phyloP scores from a whole-genome alignment of 148 eudicot species.

The Diospyros lotus region DNA sequence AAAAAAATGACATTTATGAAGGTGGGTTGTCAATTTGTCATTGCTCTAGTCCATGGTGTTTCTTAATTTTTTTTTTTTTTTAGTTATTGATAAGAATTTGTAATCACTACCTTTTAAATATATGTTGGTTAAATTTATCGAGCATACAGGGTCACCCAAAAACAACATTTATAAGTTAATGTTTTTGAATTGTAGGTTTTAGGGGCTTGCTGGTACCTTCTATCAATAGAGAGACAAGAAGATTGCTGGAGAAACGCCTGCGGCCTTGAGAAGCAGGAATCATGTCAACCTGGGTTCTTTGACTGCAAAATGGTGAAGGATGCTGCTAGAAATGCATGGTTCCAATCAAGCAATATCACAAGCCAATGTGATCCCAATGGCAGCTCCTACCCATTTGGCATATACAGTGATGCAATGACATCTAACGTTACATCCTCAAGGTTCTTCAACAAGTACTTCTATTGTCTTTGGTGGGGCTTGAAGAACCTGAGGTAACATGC shows the following conservation, averaged over 20 bases:
- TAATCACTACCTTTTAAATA: no score
- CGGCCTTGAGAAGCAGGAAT: conserved; percentile 11
- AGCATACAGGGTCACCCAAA: no score
- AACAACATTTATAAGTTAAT: no score
- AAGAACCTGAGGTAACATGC: conserved; percentile 56
- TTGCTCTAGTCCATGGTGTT: not conserved
- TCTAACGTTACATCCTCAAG: conserved; percentile 33
- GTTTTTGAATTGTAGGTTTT: conserved; percentile 34
- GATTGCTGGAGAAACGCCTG: conserved; percentile 62
- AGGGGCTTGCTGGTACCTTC: conserved; percentile 84
- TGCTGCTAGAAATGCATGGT: conserved; percentile 38
- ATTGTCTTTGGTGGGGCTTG: conserved; percentile 88
- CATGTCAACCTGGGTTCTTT: conserved; percentile 40
- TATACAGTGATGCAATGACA: conserved; percentile 51
- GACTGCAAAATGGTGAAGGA: conserved; percentile 41
- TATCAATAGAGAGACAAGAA: conserved; percentile 74
- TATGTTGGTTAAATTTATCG: no score
- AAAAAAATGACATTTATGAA: no score
- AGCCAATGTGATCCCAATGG: conserved; percentile 35
- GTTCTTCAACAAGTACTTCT: conserved; percentile 58
- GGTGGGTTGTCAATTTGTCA: no score
- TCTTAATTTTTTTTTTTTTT: not conserved
- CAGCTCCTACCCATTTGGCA: conserved; percentile 46
- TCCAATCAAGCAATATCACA: conserved; percentile 44
- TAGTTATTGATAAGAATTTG: no score